A percentile compares a stretch with the other conserved stretches of the same genome.
Conservation (phyloP, 208 protist genomes). For the Endotrypanum monterogeii region DNA sequence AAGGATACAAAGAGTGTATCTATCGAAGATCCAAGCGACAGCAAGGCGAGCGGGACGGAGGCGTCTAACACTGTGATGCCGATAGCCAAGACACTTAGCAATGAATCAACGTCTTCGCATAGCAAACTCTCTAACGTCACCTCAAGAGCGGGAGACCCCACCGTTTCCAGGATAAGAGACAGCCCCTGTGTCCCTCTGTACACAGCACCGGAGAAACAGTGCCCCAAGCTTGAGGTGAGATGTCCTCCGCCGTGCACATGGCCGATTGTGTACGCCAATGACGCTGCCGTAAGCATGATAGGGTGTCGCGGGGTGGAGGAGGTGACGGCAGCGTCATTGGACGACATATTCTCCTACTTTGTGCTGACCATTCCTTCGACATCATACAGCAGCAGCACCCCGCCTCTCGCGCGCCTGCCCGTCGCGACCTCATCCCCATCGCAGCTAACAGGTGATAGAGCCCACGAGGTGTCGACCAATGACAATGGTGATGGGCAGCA, state of each 20-base stretch:
- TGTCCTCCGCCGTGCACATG: constrained; percentile 1
- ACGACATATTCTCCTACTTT: constrained; percentile 33
- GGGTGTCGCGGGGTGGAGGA: constrained; percentile 21
- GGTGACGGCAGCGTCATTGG: constrained; percentile 18
- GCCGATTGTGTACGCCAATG: constrained; percentile 32
- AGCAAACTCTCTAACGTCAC: neutral
- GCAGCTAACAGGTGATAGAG: neutral
- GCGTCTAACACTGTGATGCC: neutral
- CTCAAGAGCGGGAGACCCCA: neutral
- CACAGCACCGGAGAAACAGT: neutral
- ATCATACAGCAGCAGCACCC: neutral
- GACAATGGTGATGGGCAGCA: neutral
- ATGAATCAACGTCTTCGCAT: neutral
- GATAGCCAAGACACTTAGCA: neutral
- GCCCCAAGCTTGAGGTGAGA: neutral
- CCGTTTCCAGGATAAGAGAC: neutral
- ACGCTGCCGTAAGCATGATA: constrained; percentile 24
- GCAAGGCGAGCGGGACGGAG: neutral
- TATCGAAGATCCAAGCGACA: neutral
- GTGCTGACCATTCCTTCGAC: neutral
- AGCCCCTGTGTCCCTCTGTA: neutral
- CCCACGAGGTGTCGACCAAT: neutral
- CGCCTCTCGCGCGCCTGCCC: neutral
- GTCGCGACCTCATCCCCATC: neutral
- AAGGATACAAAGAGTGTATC: neutral